phyloP scores from a whole-genome alignment of 257 asterid genomes.

The Salvia rosmarinus region DNA sequence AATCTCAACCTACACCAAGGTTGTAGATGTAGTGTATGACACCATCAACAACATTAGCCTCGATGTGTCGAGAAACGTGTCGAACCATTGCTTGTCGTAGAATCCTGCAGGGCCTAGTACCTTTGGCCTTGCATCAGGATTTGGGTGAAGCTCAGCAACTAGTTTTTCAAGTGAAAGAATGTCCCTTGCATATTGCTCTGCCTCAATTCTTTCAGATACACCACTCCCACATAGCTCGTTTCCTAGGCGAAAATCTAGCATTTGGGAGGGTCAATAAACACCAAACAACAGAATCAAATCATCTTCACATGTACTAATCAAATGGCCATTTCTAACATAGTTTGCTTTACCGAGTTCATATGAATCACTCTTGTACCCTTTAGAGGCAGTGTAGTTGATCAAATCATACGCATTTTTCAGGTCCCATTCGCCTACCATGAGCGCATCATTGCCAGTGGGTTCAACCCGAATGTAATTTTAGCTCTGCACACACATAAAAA shows the following conservation, averaged over 20 bases:
- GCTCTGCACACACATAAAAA: conserved; percentile 45
- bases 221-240: conserved; percentile 78
- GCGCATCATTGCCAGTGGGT: conserved; percentile 54
- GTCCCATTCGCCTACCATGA: conserved; percentile 70
- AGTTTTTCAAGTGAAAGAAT: conserved; percentile 48
- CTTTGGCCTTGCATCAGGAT: conserved; percentile 49
- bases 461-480: conserved; percentile 66
- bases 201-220: conserved; percentile 55
- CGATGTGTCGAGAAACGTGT: conserved; percentile 47
- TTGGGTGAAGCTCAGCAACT: conserved; percentile 50
- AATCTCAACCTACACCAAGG: conserved; percentile 68
- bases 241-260: conserved; percentile 43
- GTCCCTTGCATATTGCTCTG: conserved; percentile 76
- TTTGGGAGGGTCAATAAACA: background rate
- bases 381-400: conserved; percentile 59
- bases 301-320: background rate
- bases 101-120: conserved; percentile 83
- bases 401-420: conserved; percentile 57
- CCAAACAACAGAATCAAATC: background rate
- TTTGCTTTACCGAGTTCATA: conserved; percentile 65
- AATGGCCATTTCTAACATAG: background rate
- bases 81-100: conserved; percentile 67
- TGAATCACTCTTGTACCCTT: conserved; percentile 81
- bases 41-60: conserved; percentile 69
- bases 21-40: conserved; percentile 82